Percentiles rank a stretch among this genome's conserved stretches.
Evolutionary conservation across 2,329 filamentous ascomycete species (phyloP).

Genomic region (Sporothrix brasiliensis): DNA sequence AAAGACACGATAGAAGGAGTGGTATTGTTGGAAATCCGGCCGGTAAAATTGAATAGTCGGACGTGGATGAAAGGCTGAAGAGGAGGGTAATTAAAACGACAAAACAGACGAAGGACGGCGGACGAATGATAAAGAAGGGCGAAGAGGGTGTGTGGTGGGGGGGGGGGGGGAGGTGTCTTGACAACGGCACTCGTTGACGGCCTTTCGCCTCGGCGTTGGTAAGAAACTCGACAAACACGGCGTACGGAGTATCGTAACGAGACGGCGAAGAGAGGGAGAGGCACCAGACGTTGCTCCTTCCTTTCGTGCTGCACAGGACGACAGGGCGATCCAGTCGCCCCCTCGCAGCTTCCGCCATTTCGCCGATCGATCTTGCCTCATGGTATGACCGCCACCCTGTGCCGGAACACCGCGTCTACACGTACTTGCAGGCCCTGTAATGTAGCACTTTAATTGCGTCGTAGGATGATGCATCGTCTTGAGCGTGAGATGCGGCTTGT

Average conservation of each 20-base stretch:
- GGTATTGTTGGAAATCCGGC: constrained; percentile 8
- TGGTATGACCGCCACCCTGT: constrained; percentile 3
- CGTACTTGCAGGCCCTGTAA: background rate
- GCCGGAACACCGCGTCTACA: background rate
- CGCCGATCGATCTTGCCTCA: constrained; percentile 18
- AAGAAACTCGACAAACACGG: background rate
- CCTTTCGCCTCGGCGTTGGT: background rate
- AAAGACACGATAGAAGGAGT: constrained; percentile 1
- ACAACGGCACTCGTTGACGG: background rate
- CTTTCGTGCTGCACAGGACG: background rate
- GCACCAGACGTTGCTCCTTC: background rate
- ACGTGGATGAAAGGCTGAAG: constrained; percentile 25
- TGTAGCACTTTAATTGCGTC: background rate
- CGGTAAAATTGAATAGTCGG: constrained; percentile 14
- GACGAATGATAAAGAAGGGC: constrained; percentile 4
- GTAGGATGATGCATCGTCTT: too few species aligned
- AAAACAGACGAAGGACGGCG: background rate
- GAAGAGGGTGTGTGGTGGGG: background rate
- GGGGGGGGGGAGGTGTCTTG: constrained; percentile 7
- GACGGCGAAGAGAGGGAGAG: background rate
- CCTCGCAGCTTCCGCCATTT: constrained; percentile 6
- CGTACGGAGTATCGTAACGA: background rate
- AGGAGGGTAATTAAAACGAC: constrained; percentile 21
- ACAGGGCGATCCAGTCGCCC: background rate
- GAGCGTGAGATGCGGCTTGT: too few species aligned